These are phyloP conservation scores for Fusarium siculi DNA, from an alignment of 2,329 filamentous ascomycete species.

Conservation along the genomic window DNA sequence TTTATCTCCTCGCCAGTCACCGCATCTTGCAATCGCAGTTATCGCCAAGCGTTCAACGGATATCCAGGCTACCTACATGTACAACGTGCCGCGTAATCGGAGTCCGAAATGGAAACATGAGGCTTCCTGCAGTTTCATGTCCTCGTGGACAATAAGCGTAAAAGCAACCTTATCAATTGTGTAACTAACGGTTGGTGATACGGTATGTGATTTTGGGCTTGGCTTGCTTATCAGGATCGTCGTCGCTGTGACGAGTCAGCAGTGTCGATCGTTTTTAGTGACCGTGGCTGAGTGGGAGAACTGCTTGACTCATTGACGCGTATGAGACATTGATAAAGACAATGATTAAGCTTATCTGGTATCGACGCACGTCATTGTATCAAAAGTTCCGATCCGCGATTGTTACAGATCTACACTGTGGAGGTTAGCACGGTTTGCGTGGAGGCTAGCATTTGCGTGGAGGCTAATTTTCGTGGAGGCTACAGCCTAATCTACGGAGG, in stretches of 20 bases:
- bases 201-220: neutral
- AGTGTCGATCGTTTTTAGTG: constrained; percentile 16
- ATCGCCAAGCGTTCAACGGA: constrained; percentile 21
- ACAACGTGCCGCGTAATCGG: constrained; percentile 38
- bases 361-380: neutral
- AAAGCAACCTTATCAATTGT: constrained; percentile 40
- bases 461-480: neutral
- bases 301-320: constrained; percentile 29
- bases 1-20: neutral
- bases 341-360: constrained; percentile 35
- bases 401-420: neutral
- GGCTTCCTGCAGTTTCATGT: constrained; percentile 29
- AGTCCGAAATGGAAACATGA: constrained; percentile 15
- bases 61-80: constrained; percentile 1
- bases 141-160: constrained; percentile 24
- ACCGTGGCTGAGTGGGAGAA: constrained; percentile 13
- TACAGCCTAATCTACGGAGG: neutral
- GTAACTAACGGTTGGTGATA: constrained; percentile 12
- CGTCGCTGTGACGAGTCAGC: constrained; percentile 19
- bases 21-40: neutral
- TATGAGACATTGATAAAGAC: constrained; percentile 31
- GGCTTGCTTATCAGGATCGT: constrained; percentile 32
- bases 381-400: neutral
- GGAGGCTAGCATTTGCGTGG: neutral
- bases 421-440: neutral